These are phyloP conservation scores for Tulasnella sp. DNA, from an alignment of 768 basidiomycete genomes.

Conservation along the genomic window DNA sequence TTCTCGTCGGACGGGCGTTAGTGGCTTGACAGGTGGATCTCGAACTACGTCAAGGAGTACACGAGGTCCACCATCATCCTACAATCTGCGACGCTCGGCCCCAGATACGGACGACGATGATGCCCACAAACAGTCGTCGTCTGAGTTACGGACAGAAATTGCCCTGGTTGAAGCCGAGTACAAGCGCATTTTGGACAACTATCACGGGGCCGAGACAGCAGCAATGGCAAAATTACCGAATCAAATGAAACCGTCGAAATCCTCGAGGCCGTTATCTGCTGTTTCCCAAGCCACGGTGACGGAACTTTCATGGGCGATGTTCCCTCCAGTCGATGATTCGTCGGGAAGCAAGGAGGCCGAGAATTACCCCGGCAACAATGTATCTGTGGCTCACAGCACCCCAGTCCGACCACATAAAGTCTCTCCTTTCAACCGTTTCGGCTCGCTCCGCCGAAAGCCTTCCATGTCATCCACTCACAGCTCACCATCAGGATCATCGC, in stretches of 20 bases:
- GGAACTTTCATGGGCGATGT: background rate
- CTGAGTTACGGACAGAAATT: conserved; percentile 20
- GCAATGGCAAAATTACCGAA: conserved; percentile 9
- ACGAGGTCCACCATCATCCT: conserved; percentile 18
- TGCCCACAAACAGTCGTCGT: conserved; percentile 11
- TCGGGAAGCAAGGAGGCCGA: background rate
- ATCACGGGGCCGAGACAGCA: conserved; percentile 19
- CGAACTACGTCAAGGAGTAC: conserved; percentile 13
- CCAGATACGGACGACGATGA: conserved; percentile 15
- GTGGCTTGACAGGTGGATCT: conserved; percentile 9
- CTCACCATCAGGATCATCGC: background rate
- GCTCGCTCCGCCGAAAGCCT: conserved; percentile 6
- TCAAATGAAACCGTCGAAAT: background rate
- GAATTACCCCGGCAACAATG: background rate
- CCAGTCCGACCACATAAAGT: background rate
- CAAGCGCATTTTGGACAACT: conserved; percentile 18
- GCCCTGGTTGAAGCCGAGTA: conserved; percentile 18
- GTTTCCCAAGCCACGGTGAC: conserved; percentile 6
- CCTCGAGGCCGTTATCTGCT: conserved; percentile 2
- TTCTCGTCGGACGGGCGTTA: conserved; percentile 16
- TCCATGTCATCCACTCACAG: background rate
- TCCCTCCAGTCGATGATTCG: background rate
- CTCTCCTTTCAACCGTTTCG: conserved; percentile 1
- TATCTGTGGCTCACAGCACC: background rate
- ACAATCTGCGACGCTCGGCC: conserved; percentile 14